Conservation (phyloP, 2,329 filamentous ascomycete genomes). For the Penicillium sp. region DNA sequence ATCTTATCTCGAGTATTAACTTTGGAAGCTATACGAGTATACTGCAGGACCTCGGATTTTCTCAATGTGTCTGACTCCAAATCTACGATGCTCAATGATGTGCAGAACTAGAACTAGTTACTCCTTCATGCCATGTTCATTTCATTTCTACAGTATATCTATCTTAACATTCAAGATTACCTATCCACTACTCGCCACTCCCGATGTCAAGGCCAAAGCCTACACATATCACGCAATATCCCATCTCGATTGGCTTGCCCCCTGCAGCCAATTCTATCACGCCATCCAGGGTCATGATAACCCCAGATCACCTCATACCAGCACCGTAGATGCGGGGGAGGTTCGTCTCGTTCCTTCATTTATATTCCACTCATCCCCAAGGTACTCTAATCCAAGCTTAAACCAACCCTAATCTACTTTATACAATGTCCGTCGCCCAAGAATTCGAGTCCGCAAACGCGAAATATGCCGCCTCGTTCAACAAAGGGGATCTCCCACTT, state of each 20-base stretch:
- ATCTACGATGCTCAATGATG: too few species aligned
- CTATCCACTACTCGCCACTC: background rate
- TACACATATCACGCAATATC: background rate
- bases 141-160: too few species aligned
- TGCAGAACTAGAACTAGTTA: too few species aligned
- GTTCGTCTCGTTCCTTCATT: background rate
- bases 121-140: too few species aligned
- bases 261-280: slow-evolving; percentile 8
- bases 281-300: slow-evolving; percentile 8
- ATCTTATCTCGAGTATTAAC: background rate
- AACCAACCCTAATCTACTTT: background rate
- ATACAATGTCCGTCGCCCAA: slow-evolving; percentile 35
- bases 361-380: slow-evolving; percentile 9
- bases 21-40: too few species aligned
- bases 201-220: background rate
- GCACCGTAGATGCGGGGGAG: slow-evolving; percentile 11
- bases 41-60: too few species aligned
- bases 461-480: slow-evolving; percentile 60
- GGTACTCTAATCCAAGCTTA: background rate
- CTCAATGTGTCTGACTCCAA: too few species aligned
- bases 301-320: slow-evolving; percentile 14
- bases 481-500: slow-evolving; percentile 64
- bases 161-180: background rate
- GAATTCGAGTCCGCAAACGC: slow-evolving; percentile 60
- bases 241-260: background rate